These are phyloP conservation scores for Penicillium sp. DNA, from an alignment of 2,329 filamentous ascomycete genomes.

Conservation along the genomic window DNA sequence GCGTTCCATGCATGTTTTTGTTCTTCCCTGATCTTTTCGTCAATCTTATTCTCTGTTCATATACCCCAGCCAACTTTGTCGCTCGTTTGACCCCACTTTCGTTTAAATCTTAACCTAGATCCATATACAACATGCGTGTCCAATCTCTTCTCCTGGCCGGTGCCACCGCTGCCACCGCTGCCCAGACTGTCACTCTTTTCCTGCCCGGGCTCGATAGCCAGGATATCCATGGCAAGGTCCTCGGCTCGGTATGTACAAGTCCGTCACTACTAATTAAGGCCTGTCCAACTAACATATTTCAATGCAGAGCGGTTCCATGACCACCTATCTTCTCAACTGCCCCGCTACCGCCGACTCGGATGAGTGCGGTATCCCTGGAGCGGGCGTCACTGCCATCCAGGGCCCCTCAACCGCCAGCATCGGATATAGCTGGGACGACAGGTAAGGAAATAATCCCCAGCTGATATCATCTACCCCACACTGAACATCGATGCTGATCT, in stretches of 20 bases:
- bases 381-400: slow-evolving; percentile 1
- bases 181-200: slow-evolving; percentile 6
- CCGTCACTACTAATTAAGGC: not conserved
- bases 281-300: not conserved
- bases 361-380: not conserved
- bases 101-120: not conserved
- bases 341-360: not conserved
- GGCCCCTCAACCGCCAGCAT: slow-evolving; percentile 1
- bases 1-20: too few relatives aligned
- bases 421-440: not conserved
- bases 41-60: not conserved
- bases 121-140: slow-evolving; percentile 5
- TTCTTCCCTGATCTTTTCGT: not conserved
- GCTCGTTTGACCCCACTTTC: slow-evolving; percentile 1
- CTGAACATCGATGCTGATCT: not conserved
- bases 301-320: slow-evolving; percentile 6
- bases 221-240: slow-evolving; percentile 1
- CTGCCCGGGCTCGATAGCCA: slow-evolving; percentile 5
- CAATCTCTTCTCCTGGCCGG: slow-evolving; percentile 8
- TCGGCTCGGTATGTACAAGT: slow-evolving; percentile 1
- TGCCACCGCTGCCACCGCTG: slow-evolving; percentile 7
- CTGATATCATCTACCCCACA: not conserved
- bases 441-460: not conserved
- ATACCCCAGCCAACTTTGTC: not conserved
- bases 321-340: slow-evolving; percentile 2